phyloP scores from a whole-genome alignment of 306 rosid species.

The Lupinus albus region DNA sequence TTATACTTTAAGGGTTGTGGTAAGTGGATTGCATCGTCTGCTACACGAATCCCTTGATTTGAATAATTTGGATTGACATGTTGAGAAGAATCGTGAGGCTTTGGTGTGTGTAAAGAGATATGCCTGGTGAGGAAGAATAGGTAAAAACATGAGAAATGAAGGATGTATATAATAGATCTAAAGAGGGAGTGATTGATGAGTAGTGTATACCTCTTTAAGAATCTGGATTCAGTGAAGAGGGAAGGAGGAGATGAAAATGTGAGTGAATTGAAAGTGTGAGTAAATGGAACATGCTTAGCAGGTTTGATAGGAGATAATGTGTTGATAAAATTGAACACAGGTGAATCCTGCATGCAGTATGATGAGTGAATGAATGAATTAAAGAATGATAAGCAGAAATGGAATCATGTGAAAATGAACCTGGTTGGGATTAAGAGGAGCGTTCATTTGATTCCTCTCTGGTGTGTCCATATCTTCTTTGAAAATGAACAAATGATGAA shows the following conservation, averaged over 20 bases:
- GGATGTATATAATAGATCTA: too few relatives aligned
- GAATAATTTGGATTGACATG: conserved; percentile 47
- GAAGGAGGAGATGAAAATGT: conserved; percentile 76
- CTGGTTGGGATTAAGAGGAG: conserved; percentile 27
- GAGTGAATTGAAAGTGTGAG: conserved; percentile 73
- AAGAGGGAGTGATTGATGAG: too few relatives aligned
- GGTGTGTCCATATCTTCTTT: too few relatives aligned
- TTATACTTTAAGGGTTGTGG: conserved; percentile 53
- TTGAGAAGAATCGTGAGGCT: conserved; percentile 54
- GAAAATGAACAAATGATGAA: too few relatives aligned
- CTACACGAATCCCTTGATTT: conserved; percentile 35
- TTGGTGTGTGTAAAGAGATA: conserved; percentile 46
- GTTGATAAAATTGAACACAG: conserved; percentile 72
- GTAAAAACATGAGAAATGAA: conserved; percentile 26
- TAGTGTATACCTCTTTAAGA: conserved; percentile 76
- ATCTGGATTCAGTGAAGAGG: conserved; percentile 81
- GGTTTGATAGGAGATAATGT: conserved; percentile 89
- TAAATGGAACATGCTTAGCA: conserved; percentile 59
- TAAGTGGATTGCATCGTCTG: conserved; percentile 49
- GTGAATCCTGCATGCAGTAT: conserved; percentile 74
- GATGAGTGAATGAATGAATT: neutral
- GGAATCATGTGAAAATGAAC: neutral
- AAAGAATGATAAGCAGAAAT: too few relatives aligned
- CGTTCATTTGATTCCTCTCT: too few relatives aligned
- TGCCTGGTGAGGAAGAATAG: conserved; percentile 50